phyloP scores from a whole-genome alignment of 345 rosid genomes.

The Gossypium anomalum region DNA sequence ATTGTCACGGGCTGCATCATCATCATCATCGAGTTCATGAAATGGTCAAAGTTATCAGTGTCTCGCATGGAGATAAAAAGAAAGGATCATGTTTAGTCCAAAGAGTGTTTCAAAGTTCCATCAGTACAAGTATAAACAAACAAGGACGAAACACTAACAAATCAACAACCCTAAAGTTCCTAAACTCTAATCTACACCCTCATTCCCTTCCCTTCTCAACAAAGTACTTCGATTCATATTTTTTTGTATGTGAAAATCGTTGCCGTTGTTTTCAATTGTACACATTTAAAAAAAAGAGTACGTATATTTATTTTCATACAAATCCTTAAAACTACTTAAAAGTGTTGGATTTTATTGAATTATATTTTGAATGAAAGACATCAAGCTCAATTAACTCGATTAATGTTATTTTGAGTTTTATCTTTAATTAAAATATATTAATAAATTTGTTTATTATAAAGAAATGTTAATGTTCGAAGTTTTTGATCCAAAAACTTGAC shows the following conservation, averaged over 20 bases:
- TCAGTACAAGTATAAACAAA: slow-evolving; percentile 66
- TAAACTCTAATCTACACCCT: slow-evolving; percentile 25
- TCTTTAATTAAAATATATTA: too few relatives aligned
- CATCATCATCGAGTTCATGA: background rate
- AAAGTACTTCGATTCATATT: slow-evolving; percentile 56
- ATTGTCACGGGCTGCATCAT: slow-evolving; percentile 13
- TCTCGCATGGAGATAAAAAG: slow-evolving; percentile 12
- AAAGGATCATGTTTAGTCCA: slow-evolving; percentile 49
- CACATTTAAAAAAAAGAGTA: too few relatives aligned
- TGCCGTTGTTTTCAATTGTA: too few relatives aligned
- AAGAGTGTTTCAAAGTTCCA: slow-evolving; percentile 29
- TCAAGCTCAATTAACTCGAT: too few relatives aligned
- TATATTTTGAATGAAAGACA: too few relatives aligned
- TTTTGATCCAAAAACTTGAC: too few relatives aligned
- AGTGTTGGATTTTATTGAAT: too few relatives aligned
- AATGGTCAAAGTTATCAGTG: background rate
- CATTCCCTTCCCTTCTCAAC: slow-evolving; percentile 41
- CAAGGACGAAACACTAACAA: slow-evolving; percentile 16
- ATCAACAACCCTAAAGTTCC: slow-evolving; percentile 21
- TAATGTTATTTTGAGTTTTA: too few relatives aligned
- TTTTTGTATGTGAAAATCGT: slow-evolving; percentile 2
- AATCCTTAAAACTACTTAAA: too few relatives aligned
- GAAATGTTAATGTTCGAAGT: too few relatives aligned
- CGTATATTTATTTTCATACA: too few relatives aligned
- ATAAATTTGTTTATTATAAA: too few relatives aligned